phyloP scores from a whole-genome alignment of 805 yeast species.

The Saccharomycopsis sp. region DNA sequence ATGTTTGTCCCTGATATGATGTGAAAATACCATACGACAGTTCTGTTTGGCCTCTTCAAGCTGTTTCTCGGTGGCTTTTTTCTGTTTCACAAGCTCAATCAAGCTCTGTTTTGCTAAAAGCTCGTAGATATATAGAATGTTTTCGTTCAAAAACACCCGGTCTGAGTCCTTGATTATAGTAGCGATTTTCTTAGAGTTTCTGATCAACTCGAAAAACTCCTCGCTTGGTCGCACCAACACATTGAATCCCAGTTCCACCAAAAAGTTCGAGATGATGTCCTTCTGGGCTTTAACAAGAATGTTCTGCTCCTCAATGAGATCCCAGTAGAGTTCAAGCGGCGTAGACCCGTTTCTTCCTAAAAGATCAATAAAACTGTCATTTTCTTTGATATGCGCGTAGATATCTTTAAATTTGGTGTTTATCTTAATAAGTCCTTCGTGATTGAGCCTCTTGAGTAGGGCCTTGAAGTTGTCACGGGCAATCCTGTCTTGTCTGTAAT shows the following conservation, averaged over 20 bases:
- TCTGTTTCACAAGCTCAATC: slow-evolving; percentile 23
- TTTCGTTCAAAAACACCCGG: slow-evolving; percentile 25
- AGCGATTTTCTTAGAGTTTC: slow-evolving; percentile 22
- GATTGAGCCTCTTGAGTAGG: slow-evolving; percentile 35
- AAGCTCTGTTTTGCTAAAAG: slow-evolving; percentile 26
- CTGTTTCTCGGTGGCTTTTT: slow-evolving; percentile 21
- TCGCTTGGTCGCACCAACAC: slow-evolving; percentile 7
- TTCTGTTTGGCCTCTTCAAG: slow-evolving; percentile 23
- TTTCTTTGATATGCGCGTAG: slow-evolving; percentile 43
- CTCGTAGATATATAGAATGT: slow-evolving; percentile 27
- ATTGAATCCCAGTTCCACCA: slow-evolving; percentile 30
- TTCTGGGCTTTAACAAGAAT: slow-evolving; percentile 50
- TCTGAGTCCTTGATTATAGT: slow-evolving; percentile 9
- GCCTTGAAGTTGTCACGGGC: slow-evolving; percentile 55
- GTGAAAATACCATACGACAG: slow-evolving; percentile 24
- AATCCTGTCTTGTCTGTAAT: slow-evolving; percentile 53
- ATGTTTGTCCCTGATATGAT: background rate
- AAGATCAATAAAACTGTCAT: slow-evolving; percentile 49
- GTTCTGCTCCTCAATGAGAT: slow-evolving; percentile 56
- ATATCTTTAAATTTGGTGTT: slow-evolving; percentile 56
- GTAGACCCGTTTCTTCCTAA: slow-evolving; percentile 76
- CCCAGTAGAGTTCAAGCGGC: slow-evolving; percentile 73
- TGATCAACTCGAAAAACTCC: slow-evolving; percentile 18
- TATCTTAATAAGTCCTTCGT: slow-evolving; percentile 35
- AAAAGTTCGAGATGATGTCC: slow-evolving; percentile 48